Conservation (phyloP, 345 rosid genomes). For the Pistacia vera region DNA sequence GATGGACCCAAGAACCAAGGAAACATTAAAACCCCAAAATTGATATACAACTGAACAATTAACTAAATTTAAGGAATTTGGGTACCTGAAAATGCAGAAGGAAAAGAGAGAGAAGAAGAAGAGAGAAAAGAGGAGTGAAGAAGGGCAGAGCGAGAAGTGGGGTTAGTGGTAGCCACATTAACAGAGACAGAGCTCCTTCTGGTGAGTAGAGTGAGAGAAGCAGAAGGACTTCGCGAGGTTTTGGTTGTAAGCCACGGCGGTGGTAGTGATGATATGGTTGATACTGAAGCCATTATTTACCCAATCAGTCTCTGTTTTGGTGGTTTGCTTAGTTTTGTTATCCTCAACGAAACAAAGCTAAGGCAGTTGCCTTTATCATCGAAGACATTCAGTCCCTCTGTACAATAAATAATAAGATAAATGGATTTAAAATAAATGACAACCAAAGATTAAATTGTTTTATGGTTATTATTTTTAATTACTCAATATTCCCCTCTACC, state of each 20-base stretch:
- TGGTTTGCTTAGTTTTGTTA: not conserved
- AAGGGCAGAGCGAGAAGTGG: slow-evolving; percentile 41
- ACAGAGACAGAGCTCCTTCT: slow-evolving; percentile 33
- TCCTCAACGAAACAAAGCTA: not conserved
- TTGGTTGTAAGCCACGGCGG: slow-evolving; percentile 37
- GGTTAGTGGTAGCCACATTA: slow-evolving; percentile 24
- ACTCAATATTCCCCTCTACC: no score
- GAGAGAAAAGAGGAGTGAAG: slow-evolving; percentile 68
- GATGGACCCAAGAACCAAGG: not conserved
- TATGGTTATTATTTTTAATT: no score
- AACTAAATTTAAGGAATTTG: not conserved
- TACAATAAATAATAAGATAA: no score
- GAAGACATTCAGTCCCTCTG: no score
- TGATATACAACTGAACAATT: not conserved
- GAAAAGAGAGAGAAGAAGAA: slow-evolving; percentile 39
- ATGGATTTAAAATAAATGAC: no score
- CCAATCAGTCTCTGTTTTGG: not conserved
- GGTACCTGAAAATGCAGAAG: slow-evolving; percentile 65
- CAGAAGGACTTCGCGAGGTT: slow-evolving; percentile 41
- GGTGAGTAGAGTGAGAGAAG: slow-evolving; percentile 53
- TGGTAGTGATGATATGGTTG: slow-evolving; percentile 40
- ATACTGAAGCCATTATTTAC: slow-evolving; percentile 57
- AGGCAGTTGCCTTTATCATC: not conserved
- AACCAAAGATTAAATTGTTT: no score
- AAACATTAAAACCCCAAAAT: not conserved